Percentiles rank a stretch among this genome's conserved stretches.
Evolutionary conservation across 805 yeast species (phyloP).

Genomic region (Pichia insulana): DNA sequence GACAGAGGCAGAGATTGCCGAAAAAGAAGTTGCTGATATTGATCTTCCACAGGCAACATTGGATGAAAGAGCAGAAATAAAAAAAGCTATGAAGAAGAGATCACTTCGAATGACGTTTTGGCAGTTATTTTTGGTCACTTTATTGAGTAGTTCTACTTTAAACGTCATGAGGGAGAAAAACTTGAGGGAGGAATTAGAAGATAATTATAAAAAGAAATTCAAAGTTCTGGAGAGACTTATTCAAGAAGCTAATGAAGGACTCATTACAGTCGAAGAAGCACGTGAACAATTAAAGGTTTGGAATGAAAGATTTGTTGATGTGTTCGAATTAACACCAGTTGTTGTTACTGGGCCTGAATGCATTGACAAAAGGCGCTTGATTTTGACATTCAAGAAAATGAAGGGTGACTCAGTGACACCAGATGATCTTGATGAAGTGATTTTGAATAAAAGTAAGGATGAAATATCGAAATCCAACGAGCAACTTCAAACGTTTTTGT

Average conservation of each 20-base stretch:
- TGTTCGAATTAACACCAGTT: constrained; percentile 20
- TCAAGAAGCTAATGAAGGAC: constrained; percentile 16
- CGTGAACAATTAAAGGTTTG: constrained; percentile 33
- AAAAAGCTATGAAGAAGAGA: constrained; percentile 19
- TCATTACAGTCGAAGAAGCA: constrained; percentile 28
- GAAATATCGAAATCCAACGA: constrained; percentile 1
- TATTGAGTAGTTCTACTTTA: constrained; percentile 34
- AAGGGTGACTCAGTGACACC: constrained; percentile 6
- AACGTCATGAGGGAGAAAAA: constrained; percentile 39
- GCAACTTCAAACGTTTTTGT: constrained; percentile 14
- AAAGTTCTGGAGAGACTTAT: constrained; percentile 25
- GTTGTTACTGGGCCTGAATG: constrained; percentile 15
- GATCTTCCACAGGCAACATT: constrained; percentile 13
- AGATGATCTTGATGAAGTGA: not conserved
- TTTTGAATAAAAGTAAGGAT: not conserved
- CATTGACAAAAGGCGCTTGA: constrained; percentile 10
- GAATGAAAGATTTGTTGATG: constrained; percentile 33
- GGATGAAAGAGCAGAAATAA: constrained; percentile 17
- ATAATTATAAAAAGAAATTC: constrained; percentile 33
- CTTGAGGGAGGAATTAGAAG: constrained; percentile 33
- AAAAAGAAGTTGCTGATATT: constrained; percentile 11
- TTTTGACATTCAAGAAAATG: constrained; percentile 6
- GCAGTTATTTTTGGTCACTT: constrained; percentile 25
- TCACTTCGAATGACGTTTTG: constrained; percentile 26
- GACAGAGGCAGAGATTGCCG: constrained; percentile 11